Base-by-base conservation (phyloP, 2,329 filamentous ascomycete species). In the Fusarium cicatricum region DNA sequence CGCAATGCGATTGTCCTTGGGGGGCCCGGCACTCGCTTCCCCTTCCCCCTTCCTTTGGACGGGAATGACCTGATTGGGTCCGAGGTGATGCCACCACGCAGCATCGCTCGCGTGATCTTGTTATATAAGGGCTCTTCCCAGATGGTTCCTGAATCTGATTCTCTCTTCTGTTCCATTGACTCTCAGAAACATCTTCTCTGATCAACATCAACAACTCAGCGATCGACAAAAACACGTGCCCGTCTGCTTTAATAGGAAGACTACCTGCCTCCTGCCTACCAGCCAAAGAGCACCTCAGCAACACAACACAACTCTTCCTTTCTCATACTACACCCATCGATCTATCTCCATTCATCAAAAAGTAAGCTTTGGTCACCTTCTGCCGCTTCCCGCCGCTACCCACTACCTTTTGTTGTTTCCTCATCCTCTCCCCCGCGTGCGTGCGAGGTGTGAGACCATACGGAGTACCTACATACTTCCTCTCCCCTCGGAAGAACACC, bases 51-150 rank as follows among this genome's bases (percentile, higher is more conserved):
- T 37, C 29, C 23, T 33, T 37, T 23, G 41, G 33, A 37, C 14
- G 42, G 32, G 34, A 39, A 68, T 69, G 67, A 69, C 38, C 66
- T 69, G 67, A 69, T 69, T 69, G 67, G 67, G 49, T 47, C 54
- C 47, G 44, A 48, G 42, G 65, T 69, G 67, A 67, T 69, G 67
- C 67, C 67, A 69, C 67, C 57, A 40, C 36, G 15, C 43, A 58
- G 41, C 21, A 47, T 52, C 28, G 50, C 61, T 69, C 67, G 67
- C 63, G 67, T 69, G 67, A 69, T 66, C 48, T 49, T 49, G 59
- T 14, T 32, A 67, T 68, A 69, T 69, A 69, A 69, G 62, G 46
- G 37, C 39, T 55, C 45, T 64, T 62, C 47, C 46, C 37, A 43
- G n/a, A 32, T 42, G 39, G 32, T 58, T 23, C 34, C 39, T 51